Base-by-base conservation (phyloP, 1,284 basidiomycete genomes). In the Ganoderma multipileum region DNA sequence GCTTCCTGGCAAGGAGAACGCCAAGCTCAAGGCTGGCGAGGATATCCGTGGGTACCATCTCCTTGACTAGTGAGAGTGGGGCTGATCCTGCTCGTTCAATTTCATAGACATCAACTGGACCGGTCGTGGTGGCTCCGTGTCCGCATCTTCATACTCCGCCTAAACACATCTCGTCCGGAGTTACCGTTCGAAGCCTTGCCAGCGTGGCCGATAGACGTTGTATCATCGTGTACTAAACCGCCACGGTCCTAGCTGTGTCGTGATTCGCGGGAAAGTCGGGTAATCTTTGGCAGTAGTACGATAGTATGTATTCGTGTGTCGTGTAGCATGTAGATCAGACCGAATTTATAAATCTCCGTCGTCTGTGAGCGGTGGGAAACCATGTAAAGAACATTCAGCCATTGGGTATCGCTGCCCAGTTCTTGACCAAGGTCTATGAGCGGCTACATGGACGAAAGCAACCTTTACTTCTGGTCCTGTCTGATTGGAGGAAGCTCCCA, bases 61-160 rank as follows among this genome's bases (percentile, higher is more conserved):
- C 55, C 47, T 64, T 64, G n/a, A 60, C 52, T 64, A 59, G 28
- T 66, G 14, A 52, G 62, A 52, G 52, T 55, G 52, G 69, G 44
- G 33, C 72, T 59, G 42, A 63, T 70, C 50, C 57, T 68, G 61
- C 50, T 66, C 44, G 63, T 61, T 41, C 11, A 23, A 11, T 47
- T 33, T 6, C 42, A 62, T 68, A 94, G 92, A 94, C 81, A 87
- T 94, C 82, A 94, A 95, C 86, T 95, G 95, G 95, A 96, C 95
- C 73, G 95, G 95, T 68, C 94, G 95, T 76, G 96, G 96, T 70
- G 96, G 96, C 72, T 95, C 92, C 75, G 95, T 99, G 73, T 96
- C 97, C 67, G 94, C 97, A 55, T 93, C 91, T 71, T 92, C 93
- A 69, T 99, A 99, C 89, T 89, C 88, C 80, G 95, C 95, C 77